These are phyloP conservation scores for Fusarium avenaceum DNA, from an alignment of 2,329 filamentous ascomycete species.

Conservation along the genomic window DNA sequence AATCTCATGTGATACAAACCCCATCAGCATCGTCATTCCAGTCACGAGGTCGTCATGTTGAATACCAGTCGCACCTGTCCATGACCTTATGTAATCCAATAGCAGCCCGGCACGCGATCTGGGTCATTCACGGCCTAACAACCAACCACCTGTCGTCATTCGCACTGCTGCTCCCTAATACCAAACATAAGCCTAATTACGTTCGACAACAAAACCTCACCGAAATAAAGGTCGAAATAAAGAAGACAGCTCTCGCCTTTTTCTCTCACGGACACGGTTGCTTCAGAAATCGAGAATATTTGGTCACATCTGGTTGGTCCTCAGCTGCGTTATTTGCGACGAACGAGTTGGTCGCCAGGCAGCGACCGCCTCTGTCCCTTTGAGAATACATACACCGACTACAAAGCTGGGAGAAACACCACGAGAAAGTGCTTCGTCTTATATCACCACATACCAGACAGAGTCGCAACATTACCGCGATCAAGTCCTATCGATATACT, in stretches of 20 bases:
- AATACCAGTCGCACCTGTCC: slow-evolving; percentile 12
- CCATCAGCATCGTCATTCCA: background rate
- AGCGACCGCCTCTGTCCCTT: slow-evolving; percentile 38
- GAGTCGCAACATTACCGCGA: slow-evolving; percentile 13
- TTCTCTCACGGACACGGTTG: slow-evolving; percentile 22
- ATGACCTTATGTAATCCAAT: slow-evolving; percentile 39
- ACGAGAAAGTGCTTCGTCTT: slow-evolving; percentile 8
- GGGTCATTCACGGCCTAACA: slow-evolving; percentile 27
- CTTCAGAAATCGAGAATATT: slow-evolving; percentile 20
- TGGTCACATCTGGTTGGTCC: slow-evolving; percentile 29
- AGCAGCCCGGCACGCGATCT: slow-evolving; percentile 28
- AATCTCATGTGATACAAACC: background rate
- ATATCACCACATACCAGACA: slow-evolving; percentile 4
- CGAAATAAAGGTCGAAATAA: background rate
- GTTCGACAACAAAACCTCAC: background rate
- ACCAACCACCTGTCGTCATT: slow-evolving; percentile 37
- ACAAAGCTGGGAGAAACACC: background rate
- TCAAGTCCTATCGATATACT: slow-evolving; percentile 1
- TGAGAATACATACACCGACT: background rate
- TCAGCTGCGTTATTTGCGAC: slow-evolving; percentile 21
- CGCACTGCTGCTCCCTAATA: slow-evolving; percentile 8
- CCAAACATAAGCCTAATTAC: slow-evolving; percentile 11
- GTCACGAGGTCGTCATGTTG: slow-evolving; percentile 20
- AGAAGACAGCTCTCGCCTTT: background rate
- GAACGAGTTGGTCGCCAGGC: slow-evolving; percentile 44